These are phyloP conservation scores for Syncephalastrum monosporum DNA, from an alignment of 371 early-diverging fungal species.

Conservation along the genomic window DNA sequence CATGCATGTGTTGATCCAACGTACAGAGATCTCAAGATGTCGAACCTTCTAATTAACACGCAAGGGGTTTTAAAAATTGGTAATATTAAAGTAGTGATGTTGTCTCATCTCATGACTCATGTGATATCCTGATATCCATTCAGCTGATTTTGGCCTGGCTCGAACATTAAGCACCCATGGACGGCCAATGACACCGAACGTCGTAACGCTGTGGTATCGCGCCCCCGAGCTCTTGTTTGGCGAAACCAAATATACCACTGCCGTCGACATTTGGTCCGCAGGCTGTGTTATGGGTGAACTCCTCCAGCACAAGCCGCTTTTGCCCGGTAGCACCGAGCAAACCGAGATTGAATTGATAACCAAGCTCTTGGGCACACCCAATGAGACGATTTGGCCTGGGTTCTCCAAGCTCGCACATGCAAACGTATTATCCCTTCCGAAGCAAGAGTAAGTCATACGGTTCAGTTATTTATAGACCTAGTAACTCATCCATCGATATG, in stretches of 20 bases:
- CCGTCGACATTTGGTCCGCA: constrained; percentile 92
- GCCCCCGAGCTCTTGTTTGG: constrained; percentile 92
- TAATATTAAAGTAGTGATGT: constrained; percentile 16
- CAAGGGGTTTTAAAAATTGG: constrained; percentile 81
- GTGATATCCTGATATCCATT: constrained; percentile 1
- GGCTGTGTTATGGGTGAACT: constrained; percentile 90
- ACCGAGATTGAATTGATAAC: constrained; percentile 76
- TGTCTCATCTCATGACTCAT: neutral
- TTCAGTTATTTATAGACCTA: neutral
- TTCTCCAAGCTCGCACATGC: constrained; percentile 64
- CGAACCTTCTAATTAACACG: constrained; percentile 76
- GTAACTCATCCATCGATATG: neutral
- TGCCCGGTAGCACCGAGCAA: constrained; percentile 83
- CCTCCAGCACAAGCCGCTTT: constrained; percentile 68
- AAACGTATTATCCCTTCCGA: constrained; percentile 45
- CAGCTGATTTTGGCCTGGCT: constrained; percentile 89
- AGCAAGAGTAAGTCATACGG: constrained; percentile 43
- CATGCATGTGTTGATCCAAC: neutral
- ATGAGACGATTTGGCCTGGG: constrained; percentile 79
- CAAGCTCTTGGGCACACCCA: constrained; percentile 78
- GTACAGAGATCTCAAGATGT: constrained; percentile 80
- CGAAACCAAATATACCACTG: constrained; percentile 70
- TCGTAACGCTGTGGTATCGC: constrained; percentile 97
- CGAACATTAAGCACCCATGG: constrained; percentile 64
- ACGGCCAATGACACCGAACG: constrained; percentile 86